Base-by-base conservation (phyloP, 2,329 filamentous ascomycete species). In the Plectosphaerella sp. region DNA sequence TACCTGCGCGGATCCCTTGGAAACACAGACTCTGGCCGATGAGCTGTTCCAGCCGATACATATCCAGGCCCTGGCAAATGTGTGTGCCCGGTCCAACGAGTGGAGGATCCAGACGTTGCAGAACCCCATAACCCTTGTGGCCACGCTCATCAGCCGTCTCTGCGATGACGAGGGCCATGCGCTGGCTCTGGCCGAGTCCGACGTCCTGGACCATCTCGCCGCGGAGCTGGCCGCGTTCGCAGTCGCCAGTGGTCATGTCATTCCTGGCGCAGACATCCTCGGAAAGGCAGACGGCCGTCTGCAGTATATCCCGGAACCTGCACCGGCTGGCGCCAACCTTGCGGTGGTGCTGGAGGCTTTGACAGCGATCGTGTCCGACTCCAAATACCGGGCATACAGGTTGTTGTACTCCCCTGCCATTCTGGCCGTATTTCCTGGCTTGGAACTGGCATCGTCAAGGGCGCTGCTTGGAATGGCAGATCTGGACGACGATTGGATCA, bases 141-240 rank as follows among this genome's bases (percentile, higher is more conserved):
- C 84, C 37, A 74, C 64, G 56, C 67, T 87, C 47, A 76, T 87
- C 62, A 74, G 69, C 54, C 71, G 67, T 35, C 67, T 85, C n/a
- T 94, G 90, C 63, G 77, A 75, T 16, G 82, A 87, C 55, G 85
- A 91, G 54, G 72, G 72, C 11, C 84, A 94, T 56, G 89, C 89
- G 67, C 80, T 82, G 55, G 72, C 80, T n/a, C 72, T 97, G 51
- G 82, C 89, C 11, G 85, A 86, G 37, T 78, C 77, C 11, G 89
- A 89, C 6, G 78, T 96, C 24, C 74, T 97, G 35, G 90, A 96
- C 68, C 82, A 87, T 12, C 77, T 97, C 25, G 87, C 90, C 24
- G 79, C 83, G 5, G 86, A 86, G 58, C 71, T 97, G 53, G 89
- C 83, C 49, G 84, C 79, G 52, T 87, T 89, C 62, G 82, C 87